Evolutionary conservation across 495 filamentous ascomycete genomes (phyloP).

Genomic region (Hapsidospora chrysogenum): DNA sequence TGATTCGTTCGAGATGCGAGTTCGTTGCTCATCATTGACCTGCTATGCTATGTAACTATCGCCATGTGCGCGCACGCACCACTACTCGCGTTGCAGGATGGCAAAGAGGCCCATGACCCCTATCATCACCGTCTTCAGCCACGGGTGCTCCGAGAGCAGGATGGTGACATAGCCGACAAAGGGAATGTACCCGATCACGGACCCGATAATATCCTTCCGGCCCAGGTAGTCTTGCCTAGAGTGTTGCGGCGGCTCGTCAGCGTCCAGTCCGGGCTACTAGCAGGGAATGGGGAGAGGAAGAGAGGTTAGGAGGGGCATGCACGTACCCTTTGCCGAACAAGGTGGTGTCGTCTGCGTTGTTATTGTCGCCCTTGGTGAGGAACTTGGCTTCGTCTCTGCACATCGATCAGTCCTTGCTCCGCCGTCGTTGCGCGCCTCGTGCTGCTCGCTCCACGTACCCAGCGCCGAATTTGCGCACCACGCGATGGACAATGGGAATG

Average conservation of each 20-base stretch:
- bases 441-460: slow-evolving; percentile 20
- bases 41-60: too few relatives aligned
- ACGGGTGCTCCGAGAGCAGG: slow-evolving; percentile 87
- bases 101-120: slow-evolving; percentile 93
- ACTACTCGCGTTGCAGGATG: slow-evolving; percentile 73
- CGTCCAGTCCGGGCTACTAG: too few relatives aligned
- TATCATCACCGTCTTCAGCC: slow-evolving; percentile 88
- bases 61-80: too few relatives aligned
- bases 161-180: slow-evolving; percentile 98
- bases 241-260: too few relatives aligned
- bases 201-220: slow-evolving; percentile 83
- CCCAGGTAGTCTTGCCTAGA: slow-evolving; percentile 75
- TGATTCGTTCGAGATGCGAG: too few relatives aligned
- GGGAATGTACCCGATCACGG: slow-evolving; percentile 84
- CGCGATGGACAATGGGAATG: slow-evolving; percentile 85
- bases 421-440: background rate
- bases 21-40: too few relatives aligned
- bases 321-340: slow-evolving; percentile 43
- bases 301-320: too few relatives aligned
- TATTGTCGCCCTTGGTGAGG: slow-evolving; percentile 98
- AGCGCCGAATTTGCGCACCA: slow-evolving; percentile 55
- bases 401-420: background rate
- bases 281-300: too few relatives aligned
- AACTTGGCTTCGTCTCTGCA: slow-evolving; percentile 34
- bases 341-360: slow-evolving; percentile 83